Conservation (phyloP, 345 rosid genomes). For the Psidium guajava region DNA sequence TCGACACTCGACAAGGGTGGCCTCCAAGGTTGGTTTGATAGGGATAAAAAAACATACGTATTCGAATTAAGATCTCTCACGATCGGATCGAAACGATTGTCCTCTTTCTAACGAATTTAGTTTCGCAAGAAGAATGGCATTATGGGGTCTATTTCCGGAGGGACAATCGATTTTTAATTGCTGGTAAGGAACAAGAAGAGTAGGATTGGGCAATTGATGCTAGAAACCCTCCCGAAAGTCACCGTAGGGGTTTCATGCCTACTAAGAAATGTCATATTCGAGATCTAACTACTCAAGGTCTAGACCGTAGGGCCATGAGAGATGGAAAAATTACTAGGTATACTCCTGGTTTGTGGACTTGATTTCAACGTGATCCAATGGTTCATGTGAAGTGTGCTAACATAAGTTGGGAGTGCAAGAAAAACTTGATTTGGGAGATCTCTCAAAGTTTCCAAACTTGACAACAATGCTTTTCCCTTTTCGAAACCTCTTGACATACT, state of each 20-base stretch:
- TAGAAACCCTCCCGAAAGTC: no score
- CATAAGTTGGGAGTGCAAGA: accelerated
- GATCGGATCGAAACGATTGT: neutral
- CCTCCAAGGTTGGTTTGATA: accelerated
- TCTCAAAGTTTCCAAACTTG: neutral
- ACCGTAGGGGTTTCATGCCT: neutral
- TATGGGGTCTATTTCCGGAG: neutral
- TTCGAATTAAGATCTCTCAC: neutral
- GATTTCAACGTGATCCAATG: neutral
- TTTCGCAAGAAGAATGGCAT: accelerated
- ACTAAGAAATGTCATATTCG: neutral
- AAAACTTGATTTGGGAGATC: neutral
- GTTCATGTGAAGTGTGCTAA: neutral
- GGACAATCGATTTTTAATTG: neutral
- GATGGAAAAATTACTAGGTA: neutral
- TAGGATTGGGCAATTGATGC: neutral
- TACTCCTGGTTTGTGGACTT: neutral
- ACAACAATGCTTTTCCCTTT: neutral
- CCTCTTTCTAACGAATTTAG: accelerated
- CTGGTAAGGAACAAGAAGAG: neutral
- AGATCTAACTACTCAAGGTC: neutral
- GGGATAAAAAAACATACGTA: accelerated
- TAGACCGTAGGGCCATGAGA: neutral
- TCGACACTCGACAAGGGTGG: neutral
- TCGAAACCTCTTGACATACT: neutral